Evolutionary conservation across 2,329 filamentous ascomycete species (phyloP).

Genomic region (Parafenestella ontariensis): DNA sequence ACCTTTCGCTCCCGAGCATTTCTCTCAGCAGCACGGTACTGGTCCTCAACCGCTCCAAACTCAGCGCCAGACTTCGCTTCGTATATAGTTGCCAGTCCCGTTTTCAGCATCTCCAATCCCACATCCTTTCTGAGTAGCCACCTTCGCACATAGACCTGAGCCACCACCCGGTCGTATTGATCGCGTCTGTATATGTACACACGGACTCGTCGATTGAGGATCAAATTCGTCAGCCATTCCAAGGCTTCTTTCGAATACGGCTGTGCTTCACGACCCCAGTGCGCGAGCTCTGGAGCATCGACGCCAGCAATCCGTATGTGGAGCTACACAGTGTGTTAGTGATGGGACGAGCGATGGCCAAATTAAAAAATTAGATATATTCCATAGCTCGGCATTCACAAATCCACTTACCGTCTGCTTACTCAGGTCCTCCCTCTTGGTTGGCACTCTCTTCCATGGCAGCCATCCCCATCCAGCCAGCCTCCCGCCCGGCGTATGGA

Average conservation of each 20-base stretch:
- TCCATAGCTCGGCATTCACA: neutral
- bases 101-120: constrained; percentile 85
- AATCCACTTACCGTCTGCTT: constrained; percentile 72
- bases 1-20: constrained; percentile 51
- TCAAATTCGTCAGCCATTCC: constrained; percentile 76
- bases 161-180: constrained; percentile 91
- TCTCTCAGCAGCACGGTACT: constrained; percentile 71
- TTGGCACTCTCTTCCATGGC: constrained; percentile 73
- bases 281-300: constrained; percentile 90
- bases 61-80: constrained; percentile 90
- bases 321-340: constrained; percentile 63
- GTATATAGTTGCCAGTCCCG: constrained; percentile 87
- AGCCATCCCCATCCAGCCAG: constrained; percentile 93
- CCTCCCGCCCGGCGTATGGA: constrained; percentile 91
- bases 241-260: constrained; percentile 83
- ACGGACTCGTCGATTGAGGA: constrained; percentile 76
- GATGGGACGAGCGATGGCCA: neutral
- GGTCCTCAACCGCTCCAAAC: constrained; percentile 72
- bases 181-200: constrained; percentile 84
- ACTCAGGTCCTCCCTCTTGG: constrained; percentile 71
- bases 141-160: constrained; percentile 77
- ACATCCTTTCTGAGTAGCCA: constrained; percentile 77
- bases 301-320: constrained; percentile 88
- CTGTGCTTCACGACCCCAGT: constrained; percentile 89
- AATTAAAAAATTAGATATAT: neutral